These are phyloP conservation scores for Fusarium avenaceum DNA, from an alignment of 2,329 filamentous ascomycete species.

Conservation along the genomic window DNA sequence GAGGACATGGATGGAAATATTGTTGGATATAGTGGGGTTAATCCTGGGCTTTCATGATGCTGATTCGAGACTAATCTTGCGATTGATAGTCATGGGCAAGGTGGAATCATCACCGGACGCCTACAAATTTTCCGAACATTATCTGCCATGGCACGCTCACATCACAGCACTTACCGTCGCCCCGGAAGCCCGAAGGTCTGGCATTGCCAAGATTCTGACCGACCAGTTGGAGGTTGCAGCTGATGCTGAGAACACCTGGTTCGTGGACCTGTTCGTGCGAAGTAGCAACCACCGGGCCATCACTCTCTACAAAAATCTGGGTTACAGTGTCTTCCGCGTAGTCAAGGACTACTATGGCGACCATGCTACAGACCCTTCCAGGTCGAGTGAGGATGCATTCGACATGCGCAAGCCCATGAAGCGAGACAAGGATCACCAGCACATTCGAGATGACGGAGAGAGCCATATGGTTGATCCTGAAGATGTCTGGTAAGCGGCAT, in stretches of 20 bases:
- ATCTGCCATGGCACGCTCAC: slow-evolving; percentile 99
- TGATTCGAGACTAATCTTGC: slow-evolving; percentile 46
- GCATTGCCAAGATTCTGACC: slow-evolving; percentile 87
- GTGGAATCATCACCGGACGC: slow-evolving; percentile 86
- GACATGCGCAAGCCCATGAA: slow-evolving; percentile 96
- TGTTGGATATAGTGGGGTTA: slow-evolving; percentile 86
- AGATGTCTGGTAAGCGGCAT: slow-evolving; percentile 79
- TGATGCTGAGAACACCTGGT: slow-evolving; percentile 88
- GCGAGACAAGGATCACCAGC: slow-evolving; percentile 80
- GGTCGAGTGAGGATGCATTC: slow-evolving; percentile 85
- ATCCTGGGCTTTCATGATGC: slow-evolving; percentile 5
- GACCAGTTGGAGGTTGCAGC: slow-evolving; percentile 85
- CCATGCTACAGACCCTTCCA: slow-evolving; percentile 74
- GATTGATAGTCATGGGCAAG: slow-evolving; percentile 92
- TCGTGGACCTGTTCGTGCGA: slow-evolving; percentile 94
- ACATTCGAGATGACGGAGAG: slow-evolving; percentile 86
- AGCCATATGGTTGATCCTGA: slow-evolving; percentile 81
- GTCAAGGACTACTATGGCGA: slow-evolving; percentile 96
- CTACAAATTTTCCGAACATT: slow-evolving; percentile 83
- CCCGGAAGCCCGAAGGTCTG: slow-evolving; percentile 85
- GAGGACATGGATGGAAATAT: slow-evolving; percentile 90
- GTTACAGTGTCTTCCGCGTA: slow-evolving; percentile 89
- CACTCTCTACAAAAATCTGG: slow-evolving; percentile 88
- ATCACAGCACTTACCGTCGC: slow-evolving; percentile 96
- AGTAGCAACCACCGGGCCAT: slow-evolving; percentile 91